Conservation (phyloP, 148 eudicot species). For the Heliamphora exappendiculata region DNA sequence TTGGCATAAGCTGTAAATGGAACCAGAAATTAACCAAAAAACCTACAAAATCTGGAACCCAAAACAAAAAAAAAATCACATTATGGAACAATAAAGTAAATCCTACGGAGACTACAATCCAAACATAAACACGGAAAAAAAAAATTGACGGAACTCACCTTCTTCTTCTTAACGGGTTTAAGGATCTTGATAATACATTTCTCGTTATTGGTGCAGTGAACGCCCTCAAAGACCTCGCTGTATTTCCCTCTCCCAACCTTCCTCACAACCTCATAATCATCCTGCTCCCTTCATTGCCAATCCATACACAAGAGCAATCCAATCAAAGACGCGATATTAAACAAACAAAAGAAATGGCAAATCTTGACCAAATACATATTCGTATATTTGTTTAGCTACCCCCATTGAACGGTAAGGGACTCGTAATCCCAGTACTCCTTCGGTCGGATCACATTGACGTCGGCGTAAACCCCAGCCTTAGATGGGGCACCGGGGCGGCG, state of each 20-base stretch:
- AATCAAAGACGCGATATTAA: not conserved
- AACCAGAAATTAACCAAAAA: not conserved
- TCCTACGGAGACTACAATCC: not conserved
- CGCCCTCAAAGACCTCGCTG: constrained; percentile 91
- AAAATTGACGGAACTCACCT: constrained; percentile 31
- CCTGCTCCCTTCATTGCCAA: constrained; percentile 60
- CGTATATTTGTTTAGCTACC: constrained; percentile 26
- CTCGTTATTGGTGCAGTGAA: constrained; percentile 63
- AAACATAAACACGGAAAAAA: not conserved
- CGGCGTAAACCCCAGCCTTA: constrained; percentile 83
- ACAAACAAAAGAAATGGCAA: not conserved
- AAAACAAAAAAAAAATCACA: not conserved
- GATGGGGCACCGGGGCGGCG: constrained; percentile 89
- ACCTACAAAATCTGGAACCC: not conserved
- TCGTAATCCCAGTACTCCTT: constrained; percentile 94
- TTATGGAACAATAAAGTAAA: not conserved
- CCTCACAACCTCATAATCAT: constrained; percentile 94
- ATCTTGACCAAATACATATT: not conserved
- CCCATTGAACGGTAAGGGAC: constrained; percentile 90
- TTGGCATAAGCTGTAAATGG: not conserved
- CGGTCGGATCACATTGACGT: constrained; percentile 71
- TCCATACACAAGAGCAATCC: constrained; percentile 9
- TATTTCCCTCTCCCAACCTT: constrained; percentile 95
- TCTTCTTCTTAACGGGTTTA: constrained; percentile 94
- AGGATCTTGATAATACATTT: constrained; percentile 92